These are phyloP conservation scores for Parasarocladium wereldwijsianum DNA, from an alignment of 2,329 filamentous ascomycete genomes.

Conservation along the genomic window DNA sequence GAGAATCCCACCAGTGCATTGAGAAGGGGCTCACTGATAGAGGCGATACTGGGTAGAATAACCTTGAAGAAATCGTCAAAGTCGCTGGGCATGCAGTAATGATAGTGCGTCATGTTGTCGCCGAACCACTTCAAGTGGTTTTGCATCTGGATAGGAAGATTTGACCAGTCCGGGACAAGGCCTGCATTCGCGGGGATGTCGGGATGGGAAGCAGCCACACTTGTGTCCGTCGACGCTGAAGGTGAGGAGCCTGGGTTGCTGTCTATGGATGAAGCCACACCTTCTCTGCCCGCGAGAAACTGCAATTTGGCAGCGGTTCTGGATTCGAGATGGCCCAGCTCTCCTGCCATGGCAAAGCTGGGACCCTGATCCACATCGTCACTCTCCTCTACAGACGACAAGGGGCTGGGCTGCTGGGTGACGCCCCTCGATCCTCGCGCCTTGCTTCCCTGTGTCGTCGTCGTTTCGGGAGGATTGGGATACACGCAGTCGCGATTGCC, in stretches of 20 bases:
- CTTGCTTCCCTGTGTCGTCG: constrained; percentile 10
- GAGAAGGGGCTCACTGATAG: constrained; percentile 63
- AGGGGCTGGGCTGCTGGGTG: constrained; percentile 29
- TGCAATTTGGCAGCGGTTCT: constrained; percentile 22
- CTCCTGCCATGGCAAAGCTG: constrained; percentile 15
- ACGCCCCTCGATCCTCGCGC: neutral
- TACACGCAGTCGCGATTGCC: constrained; percentile 84
- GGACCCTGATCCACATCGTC: constrained; percentile 14
- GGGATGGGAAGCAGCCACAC: constrained; percentile 11
- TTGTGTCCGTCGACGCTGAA: constrained; percentile 29
- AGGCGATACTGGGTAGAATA: constrained; percentile 55
- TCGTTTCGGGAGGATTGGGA: constrained; percentile 49
- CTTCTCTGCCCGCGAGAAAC: constrained; percentile 8
- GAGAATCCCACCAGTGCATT: constrained; percentile 81
- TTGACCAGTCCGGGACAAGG: constrained; percentile 32
- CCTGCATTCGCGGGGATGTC: constrained; percentile 11
- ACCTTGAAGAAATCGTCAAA: constrained; percentile 58
- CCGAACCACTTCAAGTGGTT: constrained; percentile 68
- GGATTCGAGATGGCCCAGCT: no score
- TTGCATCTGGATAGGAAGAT: constrained; percentile 54
- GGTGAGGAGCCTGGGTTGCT: constrained; percentile 37
- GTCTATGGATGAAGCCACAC: constrained; percentile 30
- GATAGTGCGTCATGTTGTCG: constrained; percentile 63
- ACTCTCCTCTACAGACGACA: constrained; percentile 39
- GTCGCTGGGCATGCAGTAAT: constrained; percentile 67